Evolutionary conservation across 2,329 filamentous ascomycete genomes (phyloP).

Genomic region (Erysiphe pisi): DNA sequence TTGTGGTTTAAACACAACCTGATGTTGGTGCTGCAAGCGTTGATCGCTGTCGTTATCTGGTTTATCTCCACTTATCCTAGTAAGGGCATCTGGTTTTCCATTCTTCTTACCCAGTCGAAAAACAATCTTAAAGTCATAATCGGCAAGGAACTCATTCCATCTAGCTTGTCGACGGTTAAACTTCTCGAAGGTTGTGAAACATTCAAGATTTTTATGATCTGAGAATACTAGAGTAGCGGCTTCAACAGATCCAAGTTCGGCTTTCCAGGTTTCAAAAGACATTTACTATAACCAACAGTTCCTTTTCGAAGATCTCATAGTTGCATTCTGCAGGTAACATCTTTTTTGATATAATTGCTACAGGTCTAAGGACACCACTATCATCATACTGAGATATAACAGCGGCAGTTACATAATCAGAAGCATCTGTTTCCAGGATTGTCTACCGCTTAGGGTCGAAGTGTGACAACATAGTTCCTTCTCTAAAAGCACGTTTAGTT

Average conservation of each 20-base stretch:
- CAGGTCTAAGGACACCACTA: background rate
- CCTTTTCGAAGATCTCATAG: constrained; percentile 19
- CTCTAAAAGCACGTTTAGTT: background rate
- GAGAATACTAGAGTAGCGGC: no score
- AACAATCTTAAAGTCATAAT: no score
- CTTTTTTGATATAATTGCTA: constrained; percentile 25
- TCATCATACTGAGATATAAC: constrained; percentile 15
- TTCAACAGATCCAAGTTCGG: constrained; percentile 12
- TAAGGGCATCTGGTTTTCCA: no score
- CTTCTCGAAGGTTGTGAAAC: constrained; percentile 17
- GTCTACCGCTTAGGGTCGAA: background rate
- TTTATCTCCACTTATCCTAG: no score
- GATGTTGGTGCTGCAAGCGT: no score
- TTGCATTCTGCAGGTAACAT: constrained; percentile 20
- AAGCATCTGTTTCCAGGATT: constrained; percentile 6
- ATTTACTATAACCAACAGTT: constrained; percentile 15
- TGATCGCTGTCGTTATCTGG: no score
- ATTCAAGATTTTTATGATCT: constrained; percentile 9
- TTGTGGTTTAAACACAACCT: background rate
- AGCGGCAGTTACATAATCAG: background rate
- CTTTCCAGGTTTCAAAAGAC: background rate
- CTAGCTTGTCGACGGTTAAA: background rate
- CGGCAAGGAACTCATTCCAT: background rate
- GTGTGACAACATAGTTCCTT: background rate
- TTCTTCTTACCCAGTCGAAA: no score